These are phyloP conservation scores for Calophaca sinica DNA, from an alignment of 306 rosid species.

Conservation along the genomic window DNA sequence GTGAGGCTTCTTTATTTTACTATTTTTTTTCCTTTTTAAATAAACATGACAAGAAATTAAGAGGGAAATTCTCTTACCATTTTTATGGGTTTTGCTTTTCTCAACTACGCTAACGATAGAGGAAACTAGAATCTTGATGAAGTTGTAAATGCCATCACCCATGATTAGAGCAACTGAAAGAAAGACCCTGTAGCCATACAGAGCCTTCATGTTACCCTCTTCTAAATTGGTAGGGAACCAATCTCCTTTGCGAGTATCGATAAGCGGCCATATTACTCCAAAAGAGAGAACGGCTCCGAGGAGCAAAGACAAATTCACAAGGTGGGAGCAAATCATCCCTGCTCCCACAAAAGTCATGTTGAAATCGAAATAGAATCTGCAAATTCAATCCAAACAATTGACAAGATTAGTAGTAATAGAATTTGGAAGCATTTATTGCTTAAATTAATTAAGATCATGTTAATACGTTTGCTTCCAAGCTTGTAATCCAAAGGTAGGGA, in stretches of 20 bases:
- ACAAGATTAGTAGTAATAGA: background rate
- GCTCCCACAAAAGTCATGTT: constrained; percentile 81
- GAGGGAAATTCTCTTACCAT: constrained; percentile 31
- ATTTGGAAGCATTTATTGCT: background rate
- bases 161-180: constrained; percentile 72
- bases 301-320: constrained; percentile 81
- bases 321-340: constrained; percentile 91
- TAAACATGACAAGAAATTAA: too few species aligned
- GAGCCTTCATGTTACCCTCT: constrained; percentile 80
- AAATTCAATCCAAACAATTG: background rate
- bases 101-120: constrained; percentile 51
- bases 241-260: constrained; percentile 52
- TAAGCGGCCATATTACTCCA: constrained; percentile 84
- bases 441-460: too few species aligned
- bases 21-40: too few species aligned
- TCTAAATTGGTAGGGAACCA: constrained; percentile 73
- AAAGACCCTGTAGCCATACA: constrained; percentile 81
- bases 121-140: constrained; percentile 63
- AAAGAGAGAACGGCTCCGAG: constrained; percentile 80
- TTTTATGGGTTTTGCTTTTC: constrained; percentile 48
- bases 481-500: constrained; percentile 83
- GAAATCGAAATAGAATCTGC: constrained; percentile 87
- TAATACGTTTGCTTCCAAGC: constrained; percentile 83
- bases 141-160: constrained; percentile 81
- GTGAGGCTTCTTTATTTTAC: too few species aligned